These are phyloP conservation scores for Solanum pinnatisectum DNA, from an alignment of 257 asterid genomes.

Conservation along the genomic window DNA sequence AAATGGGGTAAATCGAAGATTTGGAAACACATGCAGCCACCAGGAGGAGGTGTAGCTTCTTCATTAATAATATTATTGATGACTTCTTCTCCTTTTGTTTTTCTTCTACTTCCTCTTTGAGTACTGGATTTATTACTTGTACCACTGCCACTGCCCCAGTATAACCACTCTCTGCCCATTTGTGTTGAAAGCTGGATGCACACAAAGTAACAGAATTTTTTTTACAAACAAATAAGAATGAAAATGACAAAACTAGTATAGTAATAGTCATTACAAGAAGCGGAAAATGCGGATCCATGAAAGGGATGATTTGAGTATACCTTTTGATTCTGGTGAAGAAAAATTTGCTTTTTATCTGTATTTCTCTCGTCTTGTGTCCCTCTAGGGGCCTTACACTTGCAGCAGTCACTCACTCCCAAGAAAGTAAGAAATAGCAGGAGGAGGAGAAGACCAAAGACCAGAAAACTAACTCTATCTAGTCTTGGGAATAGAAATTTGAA, in stretches of 20 bases:
- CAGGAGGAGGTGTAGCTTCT: slow-evolving; percentile 8
- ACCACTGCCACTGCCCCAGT: slow-evolving; percentile 33
- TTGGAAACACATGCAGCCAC: slow-evolving; percentile 84
- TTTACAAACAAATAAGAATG: slow-evolving; percentile 4
- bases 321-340: not conserved
- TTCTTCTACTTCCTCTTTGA: slow-evolving; percentile 14
- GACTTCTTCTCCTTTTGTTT: not conserved
- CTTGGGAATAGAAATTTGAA: slow-evolving; percentile 28
- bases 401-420: slow-evolving; percentile 66
- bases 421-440: not conserved
- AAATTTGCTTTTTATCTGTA: not conserved
- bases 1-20: slow-evolving; percentile 57
- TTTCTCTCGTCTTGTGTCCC: not conserved
- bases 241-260: slow-evolving; percentile 25
- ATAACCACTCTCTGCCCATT: slow-evolving; percentile 84
- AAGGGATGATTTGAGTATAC: not conserved
- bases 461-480: slow-evolving; percentile 8
- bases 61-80: not conserved
- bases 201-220: not conserved
- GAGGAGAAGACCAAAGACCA: not conserved
- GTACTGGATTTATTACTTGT: slow-evolving; percentile 11
- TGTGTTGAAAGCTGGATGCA: not conserved
- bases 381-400: not conserved
- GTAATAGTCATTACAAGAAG: slow-evolving; percentile 1
- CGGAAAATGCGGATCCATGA: slow-evolving; percentile 20